Percentiles rank a stretch among this genome's conserved stretches.
phyloP scores from a whole-genome alignment of 306 rosid species.

The Purshia tridentata region DNA sequence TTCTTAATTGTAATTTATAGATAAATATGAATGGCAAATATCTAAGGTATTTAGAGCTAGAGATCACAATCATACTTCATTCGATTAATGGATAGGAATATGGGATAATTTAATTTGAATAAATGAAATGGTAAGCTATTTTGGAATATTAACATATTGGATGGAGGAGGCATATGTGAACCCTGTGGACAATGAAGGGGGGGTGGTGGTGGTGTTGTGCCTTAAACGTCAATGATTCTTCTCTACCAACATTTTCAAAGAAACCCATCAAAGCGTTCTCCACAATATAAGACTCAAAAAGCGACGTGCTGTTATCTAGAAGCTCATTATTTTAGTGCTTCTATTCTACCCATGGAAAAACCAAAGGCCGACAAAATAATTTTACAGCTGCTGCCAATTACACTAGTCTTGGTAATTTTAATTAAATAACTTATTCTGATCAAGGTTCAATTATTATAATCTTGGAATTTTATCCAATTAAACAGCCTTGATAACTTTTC shows the following conservation, averaged over 20 bases:
- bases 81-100: no score
- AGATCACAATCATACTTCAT: no score
- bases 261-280: conserved; percentile 35
- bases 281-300: conserved; percentile 31
- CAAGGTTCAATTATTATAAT: no score
- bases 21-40: no score
- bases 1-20: no score
- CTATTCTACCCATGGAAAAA: conserved; percentile 5
- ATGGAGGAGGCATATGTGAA: not conserved
- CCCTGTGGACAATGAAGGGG: conserved; percentile 24
- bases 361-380: conserved; percentile 12
- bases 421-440: no score
- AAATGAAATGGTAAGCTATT: not conserved
- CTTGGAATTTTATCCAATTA: no score
- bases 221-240: conserved; percentile 41
- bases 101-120: not conserved
- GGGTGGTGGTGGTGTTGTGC: conserved; percentile 30
- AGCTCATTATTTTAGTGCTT: conserved; percentile 25
- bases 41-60: no score
- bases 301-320: conserved; percentile 37
- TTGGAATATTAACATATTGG: not conserved
- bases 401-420: no score
- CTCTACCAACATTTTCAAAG: conserved; percentile 32
- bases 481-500: no score
- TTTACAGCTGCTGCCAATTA: not conserved